Percentiles rank a stretch among this genome's conserved stretches.
Conservation (phyloP, 805 yeast genomes). For the Saccharomycopsis amapae region DNA sequence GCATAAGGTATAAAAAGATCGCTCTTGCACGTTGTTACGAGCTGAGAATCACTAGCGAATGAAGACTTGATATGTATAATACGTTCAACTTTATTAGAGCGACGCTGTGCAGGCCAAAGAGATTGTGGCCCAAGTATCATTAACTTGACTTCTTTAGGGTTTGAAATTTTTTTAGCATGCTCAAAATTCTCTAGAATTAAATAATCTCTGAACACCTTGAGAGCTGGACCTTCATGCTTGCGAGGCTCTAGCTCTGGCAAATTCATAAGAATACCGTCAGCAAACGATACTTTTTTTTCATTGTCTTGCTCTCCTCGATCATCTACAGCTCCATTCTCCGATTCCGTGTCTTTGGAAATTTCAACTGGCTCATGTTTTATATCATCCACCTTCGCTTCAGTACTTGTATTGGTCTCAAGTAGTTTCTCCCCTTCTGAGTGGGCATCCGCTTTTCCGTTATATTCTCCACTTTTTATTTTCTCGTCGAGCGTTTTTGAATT, state of each 20-base stretch:
- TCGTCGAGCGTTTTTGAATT: not conserved
- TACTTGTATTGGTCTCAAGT: no score
- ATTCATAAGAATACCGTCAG: not conserved
- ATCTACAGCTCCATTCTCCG: no score
- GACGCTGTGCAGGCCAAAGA: conserved; percentile 41
- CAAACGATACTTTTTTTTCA: not conserved
- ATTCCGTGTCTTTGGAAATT: no score
- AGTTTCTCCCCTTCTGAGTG: no score
- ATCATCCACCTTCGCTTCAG: no score
- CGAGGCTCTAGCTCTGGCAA: conserved; percentile 23
- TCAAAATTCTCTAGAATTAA: conserved; percentile 35
- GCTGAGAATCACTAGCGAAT: not conserved
- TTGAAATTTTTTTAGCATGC: conserved; percentile 22
- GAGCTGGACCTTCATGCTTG: conserved; percentile 66
- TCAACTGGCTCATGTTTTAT: no score
- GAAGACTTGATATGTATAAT: conserved; percentile 34
- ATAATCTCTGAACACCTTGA: conserved; percentile 47
- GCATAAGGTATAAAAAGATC: conserved; percentile 18
- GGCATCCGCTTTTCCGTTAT: no score
- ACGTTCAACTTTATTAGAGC: conserved; percentile 47
- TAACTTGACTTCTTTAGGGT: conserved; percentile 24
- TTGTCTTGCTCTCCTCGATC: no score
- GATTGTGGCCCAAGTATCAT: conserved; percentile 61
- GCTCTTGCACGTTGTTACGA: conserved; percentile 1
- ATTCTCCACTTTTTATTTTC: no score